Evolutionary conservation across 257 asterid genomes (phyloP), one percentile per base, ranked within the genome.

Genomic region (Nicotiana tabacum): DNA sequence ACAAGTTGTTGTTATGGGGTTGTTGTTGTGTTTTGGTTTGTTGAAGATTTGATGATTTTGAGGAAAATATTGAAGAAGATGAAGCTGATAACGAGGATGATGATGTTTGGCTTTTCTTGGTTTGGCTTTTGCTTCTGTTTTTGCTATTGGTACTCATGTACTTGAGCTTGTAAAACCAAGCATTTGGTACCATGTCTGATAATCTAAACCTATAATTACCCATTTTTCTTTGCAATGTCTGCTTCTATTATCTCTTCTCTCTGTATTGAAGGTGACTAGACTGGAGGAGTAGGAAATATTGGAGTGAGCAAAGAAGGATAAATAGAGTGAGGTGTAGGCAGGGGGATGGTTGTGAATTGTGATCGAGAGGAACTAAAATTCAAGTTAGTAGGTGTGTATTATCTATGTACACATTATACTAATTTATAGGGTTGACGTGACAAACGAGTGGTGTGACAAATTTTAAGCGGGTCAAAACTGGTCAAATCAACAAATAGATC

Each of bases 121-220:
- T 83, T 7, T 77, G 70, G 77, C 56, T 88, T 77, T 85, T 58
- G 37, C 78, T 29, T 79, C 83, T 53, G 29, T 70, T 37, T 69
- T 62, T 90, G 68, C 11, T 43, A 43, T 43, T 43, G 48, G 11
- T 43, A 43, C 13, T 81, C 91, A 90, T 87, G 87, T 88, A 83
- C 65, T 61, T 92, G 83, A 94, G 92, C 87, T 92, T 91, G 94
- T 88, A 87, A 83, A 92, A 88, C 98, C 98, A 94, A 86, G 95
- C 87, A 84, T 88, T 91, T 76, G 97, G 95, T 11, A 94, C 85
- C 94, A 94, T 91, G 68, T 92, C 92, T 35, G 93, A 91, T 13
- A 94, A 83, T 82, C 84, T 92, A 83, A 94, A 91, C 84, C 82
- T 89, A 92, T 90, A 86, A 72, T 91, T 92, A 4, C 97, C 93